phyloP scores from a whole-genome alignment of 306 rosid species.

The Rosa multiflora region DNA sequence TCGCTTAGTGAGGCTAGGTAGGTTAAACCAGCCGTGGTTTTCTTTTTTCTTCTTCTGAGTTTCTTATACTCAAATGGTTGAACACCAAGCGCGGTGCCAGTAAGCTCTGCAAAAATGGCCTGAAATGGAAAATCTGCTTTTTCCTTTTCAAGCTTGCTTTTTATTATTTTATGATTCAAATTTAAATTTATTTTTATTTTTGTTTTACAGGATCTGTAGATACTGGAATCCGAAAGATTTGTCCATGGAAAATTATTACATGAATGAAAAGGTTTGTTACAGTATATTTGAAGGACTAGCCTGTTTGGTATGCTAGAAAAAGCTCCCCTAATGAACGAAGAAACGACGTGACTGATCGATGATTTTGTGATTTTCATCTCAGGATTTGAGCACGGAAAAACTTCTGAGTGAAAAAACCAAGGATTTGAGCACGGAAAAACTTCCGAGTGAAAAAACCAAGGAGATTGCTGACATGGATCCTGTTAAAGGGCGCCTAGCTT shows the following conservation, averaged over 20 bases:
- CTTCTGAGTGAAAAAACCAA: slow-evolving; percentile 40
- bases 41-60: too few relatives aligned
- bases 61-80: too few relatives aligned
- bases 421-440: not conserved
- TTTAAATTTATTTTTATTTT: too few relatives aligned
- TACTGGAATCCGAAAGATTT: slow-evolving; percentile 33
- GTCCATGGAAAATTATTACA: slow-evolving; percentile 36
- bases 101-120: too few relatives aligned
- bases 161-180: too few relatives aligned
- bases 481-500: not conserved
- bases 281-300: not conserved
- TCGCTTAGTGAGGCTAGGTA: too few relatives aligned
- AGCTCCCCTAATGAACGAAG: not conserved
- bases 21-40: too few relatives aligned
- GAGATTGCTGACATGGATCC: too few relatives aligned
- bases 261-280: slow-evolving; percentile 32
- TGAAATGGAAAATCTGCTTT: too few relatives aligned
- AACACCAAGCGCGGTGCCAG: too few relatives aligned
- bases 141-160: too few relatives aligned
- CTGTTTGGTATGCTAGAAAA: slow-evolving; percentile 22
- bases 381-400: slow-evolving; percentile 37
- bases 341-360: not conserved
- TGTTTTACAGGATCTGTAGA: slow-evolving; percentile 30
- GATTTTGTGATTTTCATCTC: not conserved
- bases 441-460: too few relatives aligned